Conservation (phyloP, 73 alveolate species). For the Paramecium biaurelia region DNA sequence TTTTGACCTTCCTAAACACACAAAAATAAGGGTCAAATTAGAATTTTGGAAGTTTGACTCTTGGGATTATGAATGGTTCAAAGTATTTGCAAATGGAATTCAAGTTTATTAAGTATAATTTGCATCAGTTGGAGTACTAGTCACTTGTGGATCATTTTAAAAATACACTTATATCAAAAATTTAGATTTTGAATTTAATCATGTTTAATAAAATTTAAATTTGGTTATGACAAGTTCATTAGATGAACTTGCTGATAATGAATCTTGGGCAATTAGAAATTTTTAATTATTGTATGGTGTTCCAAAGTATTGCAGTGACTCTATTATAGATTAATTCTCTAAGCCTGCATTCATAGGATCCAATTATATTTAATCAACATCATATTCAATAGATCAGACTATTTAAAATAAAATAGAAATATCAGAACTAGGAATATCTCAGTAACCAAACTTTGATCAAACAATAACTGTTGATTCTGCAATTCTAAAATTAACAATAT, state of each 20-base stretch:
- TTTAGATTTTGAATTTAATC: background rate
- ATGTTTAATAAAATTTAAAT: background rate
- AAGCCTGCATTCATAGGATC: background rate
- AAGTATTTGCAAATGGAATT: background rate
- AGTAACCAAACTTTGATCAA: background rate
- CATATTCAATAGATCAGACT: background rate
- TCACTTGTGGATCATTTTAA: background rate
- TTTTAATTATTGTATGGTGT: background rate
- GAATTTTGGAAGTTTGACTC: background rate
- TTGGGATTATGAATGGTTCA: background rate
- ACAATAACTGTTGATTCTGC: background rate
- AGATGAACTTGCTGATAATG: background rate
- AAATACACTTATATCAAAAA: background rate
- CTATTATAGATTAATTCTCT: background rate
- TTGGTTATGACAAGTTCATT: background rate
- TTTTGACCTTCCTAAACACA: background rate
- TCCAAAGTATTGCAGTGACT: background rate
- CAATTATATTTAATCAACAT: background rate
- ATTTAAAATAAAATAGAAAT: no score
- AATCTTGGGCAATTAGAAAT: background rate
- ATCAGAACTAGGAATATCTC: background rate
- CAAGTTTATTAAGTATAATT: background rate
- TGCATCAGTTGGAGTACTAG: background rate
- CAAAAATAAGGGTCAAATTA: background rate
- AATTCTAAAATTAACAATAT: background rate